Conservation (phyloP, 257 asterid genomes). For the Lantana camara region DNA sequence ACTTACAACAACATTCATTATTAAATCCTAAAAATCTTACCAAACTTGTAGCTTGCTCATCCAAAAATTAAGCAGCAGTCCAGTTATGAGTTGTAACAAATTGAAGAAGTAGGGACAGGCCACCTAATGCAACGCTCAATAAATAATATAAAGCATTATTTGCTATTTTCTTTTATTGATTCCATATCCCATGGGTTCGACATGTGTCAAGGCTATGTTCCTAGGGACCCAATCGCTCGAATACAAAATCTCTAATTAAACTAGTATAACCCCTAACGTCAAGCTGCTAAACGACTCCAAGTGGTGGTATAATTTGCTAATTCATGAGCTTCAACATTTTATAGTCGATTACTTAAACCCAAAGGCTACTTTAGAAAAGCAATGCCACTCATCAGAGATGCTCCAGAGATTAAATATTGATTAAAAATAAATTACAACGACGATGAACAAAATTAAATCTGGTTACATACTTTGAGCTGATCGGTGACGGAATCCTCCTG, state of each 20-base stretch:
- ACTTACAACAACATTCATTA: no score
- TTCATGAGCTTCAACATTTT: not conserved
- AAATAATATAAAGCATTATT: no score
- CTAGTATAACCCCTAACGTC: no score
- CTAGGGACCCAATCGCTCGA: no score
- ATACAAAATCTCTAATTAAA: no score
- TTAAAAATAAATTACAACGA: no score
- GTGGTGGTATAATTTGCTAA: not conserved
- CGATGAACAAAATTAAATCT: not conserved
- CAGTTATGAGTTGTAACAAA: not conserved
- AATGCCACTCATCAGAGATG: no score
- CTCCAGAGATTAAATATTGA: no score
- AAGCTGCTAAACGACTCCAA: no score
- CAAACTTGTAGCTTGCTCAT: not conserved
- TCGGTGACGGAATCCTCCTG: constrained; percentile 69
- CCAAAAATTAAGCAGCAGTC: not conserved
- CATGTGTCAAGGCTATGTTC: no score
- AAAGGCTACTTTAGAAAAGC: not conserved
- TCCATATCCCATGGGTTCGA: no score
- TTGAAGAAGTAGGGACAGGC: not conserved
- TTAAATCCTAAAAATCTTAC: not conserved
- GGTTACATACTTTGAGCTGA: constrained; percentile 57
- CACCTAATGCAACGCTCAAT: not conserved
- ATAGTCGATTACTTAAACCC: not conserved
- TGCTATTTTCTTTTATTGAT: no score